Evolutionary conservation across 176 grass and related monocot species (phyloP).

Genomic region (Pharus latifolius): DNA sequence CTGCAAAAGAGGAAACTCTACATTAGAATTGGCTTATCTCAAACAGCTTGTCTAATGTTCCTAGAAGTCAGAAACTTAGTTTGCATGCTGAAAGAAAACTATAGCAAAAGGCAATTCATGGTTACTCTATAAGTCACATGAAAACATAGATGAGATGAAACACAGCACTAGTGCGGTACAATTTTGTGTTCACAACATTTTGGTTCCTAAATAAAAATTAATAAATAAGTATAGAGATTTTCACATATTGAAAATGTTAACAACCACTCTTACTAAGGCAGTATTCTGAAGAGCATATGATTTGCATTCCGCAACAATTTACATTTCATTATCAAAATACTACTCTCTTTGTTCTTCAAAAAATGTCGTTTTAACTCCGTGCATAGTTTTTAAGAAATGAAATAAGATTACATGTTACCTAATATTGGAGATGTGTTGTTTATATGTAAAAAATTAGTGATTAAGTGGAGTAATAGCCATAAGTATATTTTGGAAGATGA

Average conservation of each 20-base stretch:
- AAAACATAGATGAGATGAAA: not conserved
- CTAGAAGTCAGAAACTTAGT: too few relatives aligned
- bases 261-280: not conserved
- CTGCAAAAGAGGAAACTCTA: slow-evolving; percentile 30
- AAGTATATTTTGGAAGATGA: too few relatives aligned
- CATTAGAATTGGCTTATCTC: not conserved
- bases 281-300: not conserved
- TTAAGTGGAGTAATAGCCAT: too few relatives aligned
- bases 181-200: not conserved
- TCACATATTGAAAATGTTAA: too few relatives aligned
- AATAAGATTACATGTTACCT: too few relatives aligned
- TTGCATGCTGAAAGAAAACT: not conserved
- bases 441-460: too few relatives aligned
- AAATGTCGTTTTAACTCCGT: too few relatives aligned
- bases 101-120: not conserved
- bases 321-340: not conserved
- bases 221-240: too few relatives aligned
- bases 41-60: too few relatives aligned
- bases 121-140: not conserved
- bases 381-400: too few relatives aligned
- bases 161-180: not conserved
- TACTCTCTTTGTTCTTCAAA: too few relatives aligned
- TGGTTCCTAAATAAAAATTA: not conserved
- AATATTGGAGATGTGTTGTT: too few relatives aligned
- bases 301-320: not conserved